Evolutionary conservation across 1,284 basidiomycete genomes (phyloP).

Genomic region (Apiotrichum mycotoxinovorans): DNA sequence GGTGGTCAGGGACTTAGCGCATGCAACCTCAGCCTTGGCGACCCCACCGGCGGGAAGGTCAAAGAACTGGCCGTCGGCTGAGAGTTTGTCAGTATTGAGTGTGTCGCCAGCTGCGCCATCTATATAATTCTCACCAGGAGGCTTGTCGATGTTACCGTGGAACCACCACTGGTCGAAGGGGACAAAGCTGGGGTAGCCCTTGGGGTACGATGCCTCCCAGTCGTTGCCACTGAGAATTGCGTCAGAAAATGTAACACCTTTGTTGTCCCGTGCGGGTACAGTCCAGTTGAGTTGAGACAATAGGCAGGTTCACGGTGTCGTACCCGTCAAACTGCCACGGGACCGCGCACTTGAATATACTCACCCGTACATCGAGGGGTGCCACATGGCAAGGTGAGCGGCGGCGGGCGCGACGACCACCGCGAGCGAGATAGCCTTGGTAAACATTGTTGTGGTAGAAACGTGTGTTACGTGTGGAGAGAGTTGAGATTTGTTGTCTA

Average conservation of each 20-base stretch:
- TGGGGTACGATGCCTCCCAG: not conserved
- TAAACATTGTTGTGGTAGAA: not conserved
- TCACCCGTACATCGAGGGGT: constrained; percentile 45
- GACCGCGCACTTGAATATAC: no score
- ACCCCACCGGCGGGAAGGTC: constrained; percentile 41
- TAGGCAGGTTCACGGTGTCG: no score
- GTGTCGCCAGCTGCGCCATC: not conserved
- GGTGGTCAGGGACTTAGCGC: constrained; percentile 8
- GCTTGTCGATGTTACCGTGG: constrained; percentile 44
- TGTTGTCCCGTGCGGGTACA: not conserved
- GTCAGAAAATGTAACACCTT: not conserved
- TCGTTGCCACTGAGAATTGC: not conserved
- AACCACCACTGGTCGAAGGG: constrained; percentile 66
- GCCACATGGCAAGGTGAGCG: constrained; percentile 43
- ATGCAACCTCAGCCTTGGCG: constrained; percentile 5
- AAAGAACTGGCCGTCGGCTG: constrained; percentile 33
- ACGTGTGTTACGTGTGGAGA: not conserved
- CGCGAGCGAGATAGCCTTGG: constrained; percentile 11
- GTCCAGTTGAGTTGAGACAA: no score
- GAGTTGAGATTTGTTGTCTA: not conserved
- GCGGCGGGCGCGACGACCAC: constrained; percentile 14
- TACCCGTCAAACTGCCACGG: no score
- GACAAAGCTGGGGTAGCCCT: not conserved
- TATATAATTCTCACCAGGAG: constrained; percentile 25
- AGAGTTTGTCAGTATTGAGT: not conserved